Base-by-base conservation (phyloP, 495 filamentous ascomycete genomes). In the Arthonia radiata region DNA sequence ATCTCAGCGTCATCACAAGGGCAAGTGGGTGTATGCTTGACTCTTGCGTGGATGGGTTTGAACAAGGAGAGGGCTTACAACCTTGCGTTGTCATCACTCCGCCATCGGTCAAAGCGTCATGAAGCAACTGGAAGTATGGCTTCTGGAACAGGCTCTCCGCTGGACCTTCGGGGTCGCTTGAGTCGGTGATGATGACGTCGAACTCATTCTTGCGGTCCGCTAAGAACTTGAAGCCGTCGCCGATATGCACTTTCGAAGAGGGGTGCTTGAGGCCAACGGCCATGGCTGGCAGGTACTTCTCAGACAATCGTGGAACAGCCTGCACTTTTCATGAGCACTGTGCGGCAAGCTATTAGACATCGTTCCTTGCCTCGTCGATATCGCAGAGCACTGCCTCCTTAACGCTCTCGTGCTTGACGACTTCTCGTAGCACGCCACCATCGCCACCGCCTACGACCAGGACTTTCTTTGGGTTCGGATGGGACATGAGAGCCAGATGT, bases 31-130 rank as follows among this genome's bases (percentile, higher is more conserved):
- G n/a, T n/a, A n/a, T n/a, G n/a, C n/a, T n/a, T n/a, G n/a, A n/a
- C n/a, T n/a, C n/a, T 4, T 25, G 29, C 12, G 15, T n/a, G 6
- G 29, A 13, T 24, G 15, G 17, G 12, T 44, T 49, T 17, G 1
- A 57, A 48, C 57, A 61, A 71, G 62, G 66, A 69, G 64, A 64
- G 81, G 76, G 61, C 73, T 46, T 46, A 92, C 78, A 90, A 97
- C 86, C 86, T 92, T 99, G 86, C 38, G 89, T 99, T 53, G 86
- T 90, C 57, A 99, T 91, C 38, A 99, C 81, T 57, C 86, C 86
- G 51, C 83, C 89, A 34, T 89, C 79, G 39, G 70, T 73, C 36
- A 99, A 67, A 35, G 86, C 86, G 33, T 64, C 71, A 52, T 71
- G 56, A 13, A 94, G 60, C 21, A 94, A 69, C 59, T 94, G 64